These are phyloP conservation scores for Russula brevipes DNA, from an alignment of 768 basidiomycete genomes.

Conservation along the genomic window DNA sequence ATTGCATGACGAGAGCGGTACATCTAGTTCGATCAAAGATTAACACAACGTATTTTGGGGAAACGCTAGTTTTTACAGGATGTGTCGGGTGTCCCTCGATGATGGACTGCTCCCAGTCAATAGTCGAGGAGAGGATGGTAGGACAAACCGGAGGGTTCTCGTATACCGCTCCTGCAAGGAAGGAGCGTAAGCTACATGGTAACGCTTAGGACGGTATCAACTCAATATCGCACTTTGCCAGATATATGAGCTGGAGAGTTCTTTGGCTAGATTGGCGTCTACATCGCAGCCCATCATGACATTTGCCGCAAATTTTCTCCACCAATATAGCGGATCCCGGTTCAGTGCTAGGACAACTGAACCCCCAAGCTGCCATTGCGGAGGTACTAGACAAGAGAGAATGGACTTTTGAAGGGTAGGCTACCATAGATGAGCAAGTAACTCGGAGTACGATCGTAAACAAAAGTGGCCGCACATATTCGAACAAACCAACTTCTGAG, in stretches of 20 bases:
- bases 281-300: slow-evolving; percentile 34
- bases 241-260: slow-evolving; percentile 40
- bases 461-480: slow-evolving; percentile 1
- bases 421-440: slow-evolving; percentile 17
- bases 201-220: background rate
- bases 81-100: slow-evolving; percentile 57
- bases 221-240: slow-evolving; percentile 39
- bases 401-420: slow-evolving; percentile 31
- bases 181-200: background rate
- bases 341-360: slow-evolving; percentile 29
- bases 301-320: slow-evolving; percentile 41
- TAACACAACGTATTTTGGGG: background rate
- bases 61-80: slow-evolving; percentile 36
- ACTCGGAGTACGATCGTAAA: background rate
- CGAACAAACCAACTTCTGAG: slow-evolving; percentile 6
- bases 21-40: slow-evolving; percentile 39
- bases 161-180: slow-evolving; percentile 35
- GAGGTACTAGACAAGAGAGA: slow-evolving; percentile 32
- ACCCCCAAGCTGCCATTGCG: slow-evolving; percentile 39
- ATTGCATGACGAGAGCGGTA: slow-evolving; percentile 45
- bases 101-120: slow-evolving; percentile 56
- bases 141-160: slow-evolving; percentile 41
- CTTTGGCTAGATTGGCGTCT: slow-evolving; percentile 36
- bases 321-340: slow-evolving; percentile 37
- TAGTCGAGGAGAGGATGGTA: slow-evolving; percentile 37